Evolutionary conservation across 1,284 basidiomycete genomes (phyloP), one percentile per base, ranked within the genome.

Genomic region (Malassezia globosa): DNA sequence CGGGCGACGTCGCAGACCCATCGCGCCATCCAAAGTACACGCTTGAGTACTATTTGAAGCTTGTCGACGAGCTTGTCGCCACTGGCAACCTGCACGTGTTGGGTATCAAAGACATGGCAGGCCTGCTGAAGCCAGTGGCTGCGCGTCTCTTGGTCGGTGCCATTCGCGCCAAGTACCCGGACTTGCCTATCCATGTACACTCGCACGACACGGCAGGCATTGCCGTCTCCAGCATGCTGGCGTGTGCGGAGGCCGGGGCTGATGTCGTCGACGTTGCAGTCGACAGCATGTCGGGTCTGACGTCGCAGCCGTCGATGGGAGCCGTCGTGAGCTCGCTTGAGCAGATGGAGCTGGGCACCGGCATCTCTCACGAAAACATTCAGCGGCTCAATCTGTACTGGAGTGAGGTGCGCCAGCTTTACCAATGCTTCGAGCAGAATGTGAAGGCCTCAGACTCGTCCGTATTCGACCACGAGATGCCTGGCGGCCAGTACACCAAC

Each of bases 391-490:
- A 99, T 79, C 75, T 84, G 55, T 99, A 99, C 77, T 99, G 94
- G 94, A 86, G 83, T 58, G 90, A 96, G 77, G 86, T 96, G 72
- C 85, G 94, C 64, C 77, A 87, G 75, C 80, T 97, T 49, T 99
- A 99, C 77, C 75, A 79, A 69, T 94, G 88, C 77, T 99, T 99
- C 77, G 94, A 97, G 75, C 94, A 92, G 57, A 96, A 96, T 69
- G 90, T 99, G 64, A 82, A 89, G 56, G 87, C 90, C 22, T 92
- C 88, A 37, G 73, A 74, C 61, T 70, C 67, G 39, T 89, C 86
- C 75, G 90, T 96, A 54, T 97, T 96, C 72, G 90, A 92, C 72
- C 94, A 97, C 76, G 90, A 97, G 76, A 99, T 99, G 94, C 94
- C 94, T 45, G 94, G 94, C 73, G 92, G 90, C 26, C 73, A 75